Base-by-base conservation (phyloP, 2,329 filamentous ascomycete species). In the Annulohypoxylon truncatum region DNA sequence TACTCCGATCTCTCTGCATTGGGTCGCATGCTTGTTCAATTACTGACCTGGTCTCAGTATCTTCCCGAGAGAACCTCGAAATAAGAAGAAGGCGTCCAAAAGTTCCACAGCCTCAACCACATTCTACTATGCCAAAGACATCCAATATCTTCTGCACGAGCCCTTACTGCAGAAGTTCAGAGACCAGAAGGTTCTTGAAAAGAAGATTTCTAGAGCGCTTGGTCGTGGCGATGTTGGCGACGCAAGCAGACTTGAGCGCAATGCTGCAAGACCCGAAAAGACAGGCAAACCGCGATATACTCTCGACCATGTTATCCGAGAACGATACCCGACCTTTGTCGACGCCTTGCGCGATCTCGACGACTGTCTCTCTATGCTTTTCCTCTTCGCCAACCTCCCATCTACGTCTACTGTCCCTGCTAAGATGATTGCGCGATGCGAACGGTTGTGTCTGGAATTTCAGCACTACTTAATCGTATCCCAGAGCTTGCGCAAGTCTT, bases 71-170 rank as follows among this genome's bases (percentile, higher is more conserved):
- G 96, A 99, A 84, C 96, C 96, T 70, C 89, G 96, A 77, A 97
- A 92, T 84, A 95, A 94, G 85, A 97, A 97, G 85, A 97, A 97
- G 87, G 96, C 92, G 42, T 93, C 92, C 77, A 97, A 96, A 81
- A 93, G 92, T 65, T 89, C 94, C 24, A 97, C 92, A 33, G 90
- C 91, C 67, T 94, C 92, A 60, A 98, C 95, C 26, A 99, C 96
- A 68, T 99, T 98, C 74, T 92, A 92, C 82, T 92, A 91, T 77
- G 83, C 94, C 78, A 97, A 97, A 84, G 96, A 99, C 79, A 97
- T 99, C 73, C 95, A 98, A 81, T 99, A 97, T 77, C 91, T 99
- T 55, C 90, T 98, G 64, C 96, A 99, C 81, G 96, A 99, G 82
- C 96, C 96, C 28, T 87, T 99, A 4, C 86, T 99, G 63, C 87